A percentile compares a stretch with the other conserved stretches of the same genome.
Evolutionary conservation across 2,329 filamentous ascomycete species (phyloP).

Genomic region (Aspergillus sp.): DNA sequence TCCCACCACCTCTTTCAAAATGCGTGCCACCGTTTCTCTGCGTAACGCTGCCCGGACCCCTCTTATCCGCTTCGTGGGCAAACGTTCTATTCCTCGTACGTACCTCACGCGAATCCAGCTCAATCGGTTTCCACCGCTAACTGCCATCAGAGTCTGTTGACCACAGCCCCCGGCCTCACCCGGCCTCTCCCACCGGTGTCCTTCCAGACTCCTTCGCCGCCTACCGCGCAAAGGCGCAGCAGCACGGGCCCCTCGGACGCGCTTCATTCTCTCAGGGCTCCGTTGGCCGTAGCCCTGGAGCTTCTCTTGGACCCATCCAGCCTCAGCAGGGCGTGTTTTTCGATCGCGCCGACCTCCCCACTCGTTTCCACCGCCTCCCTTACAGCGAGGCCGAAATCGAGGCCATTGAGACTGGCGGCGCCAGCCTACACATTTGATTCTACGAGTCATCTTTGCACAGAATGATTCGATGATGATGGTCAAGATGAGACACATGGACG

Average conservation of each 20-base stretch:
- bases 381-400: slow-evolving; percentile 87
- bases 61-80: slow-evolving; percentile 52
- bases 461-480: slow-evolving; percentile 19
- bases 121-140: not conserved
- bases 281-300: slow-evolving; percentile 64
- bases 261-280: slow-evolving; percentile 38
- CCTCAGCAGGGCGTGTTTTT: slow-evolving; percentile 76
- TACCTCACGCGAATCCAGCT: slow-evolving; percentile 2
- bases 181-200: slow-evolving; percentile 54
- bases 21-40: slow-evolving; percentile 45
- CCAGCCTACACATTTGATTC: slow-evolving; percentile 58
- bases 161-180: slow-evolving; percentile 60
- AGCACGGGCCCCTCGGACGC: slow-evolving; percentile 60
- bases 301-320: slow-evolving; percentile 69
- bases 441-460: slow-evolving; percentile 1
- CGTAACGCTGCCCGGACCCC: slow-evolving; percentile 45
- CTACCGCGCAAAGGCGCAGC: slow-evolving; percentile 63
- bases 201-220: slow-evolving; percentile 63
- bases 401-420: slow-evolving; percentile 90
- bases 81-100: slow-evolving; percentile 47
- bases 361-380: slow-evolving; percentile 73
- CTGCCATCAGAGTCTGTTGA: slow-evolving; percentile 41
- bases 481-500: slow-evolving; percentile 12
- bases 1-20: slow-evolving; percentile 26
- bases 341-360: slow-evolving; percentile 83